Percentiles rank a stretch among this genome's conserved stretches.
Evolutionary conservation across 1,284 basidiomycete genomes (phyloP).

Genomic region (Trichosporon coremiiforme): DNA sequence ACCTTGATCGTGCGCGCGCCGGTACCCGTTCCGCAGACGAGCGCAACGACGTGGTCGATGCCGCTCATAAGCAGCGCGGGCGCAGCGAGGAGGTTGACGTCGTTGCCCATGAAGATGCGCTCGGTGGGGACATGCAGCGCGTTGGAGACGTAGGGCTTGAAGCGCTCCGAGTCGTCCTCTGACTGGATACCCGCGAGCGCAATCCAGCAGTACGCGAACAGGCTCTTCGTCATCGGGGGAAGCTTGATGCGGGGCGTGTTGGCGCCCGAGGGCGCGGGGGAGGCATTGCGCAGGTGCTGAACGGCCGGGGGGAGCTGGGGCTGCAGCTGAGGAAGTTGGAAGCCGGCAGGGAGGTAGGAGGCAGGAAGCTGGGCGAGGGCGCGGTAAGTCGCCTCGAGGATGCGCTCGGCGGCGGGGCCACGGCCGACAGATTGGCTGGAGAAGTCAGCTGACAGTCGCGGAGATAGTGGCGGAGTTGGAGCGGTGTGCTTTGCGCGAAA

Average conservation of each 20-base stretch:
- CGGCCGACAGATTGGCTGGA: slow-evolving; percentile 45
- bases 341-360: slow-evolving; percentile 35
- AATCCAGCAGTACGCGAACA: slow-evolving; percentile 49
- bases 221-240: slow-evolving; percentile 33
- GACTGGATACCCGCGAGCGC: slow-evolving; percentile 46
- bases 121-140: slow-evolving; percentile 33
- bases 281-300: slow-evolving; percentile 18
- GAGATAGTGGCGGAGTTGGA: background rate
- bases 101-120: slow-evolving; percentile 45
- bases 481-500: too few species aligned
- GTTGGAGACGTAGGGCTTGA: slow-evolving; percentile 32
- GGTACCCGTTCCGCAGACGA: slow-evolving; percentile 51
- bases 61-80: slow-evolving; percentile 41
- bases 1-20: slow-evolving; percentile 46
- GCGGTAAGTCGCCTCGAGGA: slow-evolving; percentile 49
- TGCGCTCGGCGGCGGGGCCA: slow-evolving; percentile 39
- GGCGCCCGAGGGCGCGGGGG: slow-evolving; percentile 23
- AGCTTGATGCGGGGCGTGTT: slow-evolving; percentile 29
- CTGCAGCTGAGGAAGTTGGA: slow-evolving; percentile 32
- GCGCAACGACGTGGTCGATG: slow-evolving; percentile 43
- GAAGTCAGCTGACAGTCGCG: slow-evolving; percentile 18
- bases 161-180: slow-evolving; percentile 36
- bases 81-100: slow-evolving; percentile 51
- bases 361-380: slow-evolving; percentile 43
- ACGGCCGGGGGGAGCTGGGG: slow-evolving; percentile 13